Evolutionary conservation across 2,329 filamentous ascomycete genomes (phyloP), one percentile per base, ranked within the genome.

Genomic region (Botryosphaeria agaves): DNA sequence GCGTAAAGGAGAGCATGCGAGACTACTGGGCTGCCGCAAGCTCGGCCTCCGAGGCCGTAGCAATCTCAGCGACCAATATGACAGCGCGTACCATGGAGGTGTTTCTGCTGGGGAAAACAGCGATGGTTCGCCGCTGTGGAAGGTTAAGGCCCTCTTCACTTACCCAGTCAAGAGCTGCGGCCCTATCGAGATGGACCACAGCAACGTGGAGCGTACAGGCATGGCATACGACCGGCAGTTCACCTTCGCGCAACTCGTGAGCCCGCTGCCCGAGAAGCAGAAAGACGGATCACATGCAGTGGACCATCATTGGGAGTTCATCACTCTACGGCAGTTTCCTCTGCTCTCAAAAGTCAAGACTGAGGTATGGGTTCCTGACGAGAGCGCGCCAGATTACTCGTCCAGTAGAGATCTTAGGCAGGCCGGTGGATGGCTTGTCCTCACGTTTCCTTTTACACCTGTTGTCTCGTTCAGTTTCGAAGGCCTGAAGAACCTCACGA

Each of bases 81-180:
- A 28, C 17, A 11, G 19, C 3, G 42, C 34, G 14, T 25, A 36
- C 5, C 32, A 39, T n/a, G 32, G 18, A 14, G 26, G 16, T 19
- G 17, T 38, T 11, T 44, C 41, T 8, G 9, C 12, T 8, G 11
- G 14, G 4, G 15, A 14, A 3, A 14, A 9, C 9, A 5, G 11
- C 11, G 11, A 14, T 3, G 11, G 25, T 14, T 27, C 25, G 11
- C 25, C 25, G 8, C 11, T 14, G 11, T 11, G 5, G 55, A 59
- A 32, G 40, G 56, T 77, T 28, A 75, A 82, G 49, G 79, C 77
- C 32, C 59, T 92, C 30, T 76, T 74, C 56, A 66, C 84, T 35
- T 87, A 89, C 50, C 84, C 85, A 1, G 57, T 93, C 49, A 87
- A 91, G 56, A 82, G 78, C 33, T 92, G 83, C 49, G 62, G 59